phyloP scores from a whole-genome alignment of 768 basidiomycete genomes.

The Rhodotorula diobovata region DNA sequence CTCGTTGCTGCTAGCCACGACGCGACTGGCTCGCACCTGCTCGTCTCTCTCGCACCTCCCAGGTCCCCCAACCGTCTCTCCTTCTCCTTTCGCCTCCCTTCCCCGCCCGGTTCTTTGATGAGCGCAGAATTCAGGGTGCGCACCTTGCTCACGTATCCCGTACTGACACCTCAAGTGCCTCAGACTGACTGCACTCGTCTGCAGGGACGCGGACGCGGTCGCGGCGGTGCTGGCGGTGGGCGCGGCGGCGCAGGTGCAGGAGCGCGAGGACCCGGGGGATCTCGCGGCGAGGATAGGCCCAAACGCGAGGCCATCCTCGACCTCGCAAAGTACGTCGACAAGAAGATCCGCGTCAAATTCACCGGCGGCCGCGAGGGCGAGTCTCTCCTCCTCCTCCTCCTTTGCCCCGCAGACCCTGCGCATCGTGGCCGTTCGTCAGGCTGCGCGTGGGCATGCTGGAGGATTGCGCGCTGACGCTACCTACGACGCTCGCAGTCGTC shows the following conservation, averaged over 20 bases:
- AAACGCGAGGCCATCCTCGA: slow-evolving; percentile 93
- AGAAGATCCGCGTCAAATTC: slow-evolving; percentile 90
- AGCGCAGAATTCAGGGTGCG: slow-evolving; percentile 21
- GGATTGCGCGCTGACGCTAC: slow-evolving; percentile 69
- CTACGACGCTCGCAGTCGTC: slow-evolving; percentile 31
- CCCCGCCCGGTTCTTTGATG: neutral
- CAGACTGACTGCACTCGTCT: neutral
- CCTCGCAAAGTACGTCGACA: slow-evolving; percentile 86
- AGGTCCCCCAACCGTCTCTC: neutral
- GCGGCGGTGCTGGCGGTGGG: slow-evolving; percentile 40
- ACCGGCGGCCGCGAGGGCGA: slow-evolving; percentile 79
- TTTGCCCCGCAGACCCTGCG: neutral
- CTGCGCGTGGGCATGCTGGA: no score
- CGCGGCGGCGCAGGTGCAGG: slow-evolving; percentile 47
- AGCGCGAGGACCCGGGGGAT: slow-evolving; percentile 46
- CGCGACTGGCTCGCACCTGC: no score
- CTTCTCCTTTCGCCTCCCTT: neutral
- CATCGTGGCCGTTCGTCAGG: neutral
- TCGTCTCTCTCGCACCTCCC: no score
- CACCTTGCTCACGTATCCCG: no score
- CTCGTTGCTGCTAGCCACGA: no score
- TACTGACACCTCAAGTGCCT: neutral
- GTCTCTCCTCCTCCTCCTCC: slow-evolving; percentile 1
- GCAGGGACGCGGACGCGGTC: slow-evolving; percentile 48
- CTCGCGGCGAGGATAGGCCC: slow-evolving; percentile 59